Evolutionary conservation across 805 yeast species (phyloP).

Genomic region (Ogataea zsoltii): DNA sequence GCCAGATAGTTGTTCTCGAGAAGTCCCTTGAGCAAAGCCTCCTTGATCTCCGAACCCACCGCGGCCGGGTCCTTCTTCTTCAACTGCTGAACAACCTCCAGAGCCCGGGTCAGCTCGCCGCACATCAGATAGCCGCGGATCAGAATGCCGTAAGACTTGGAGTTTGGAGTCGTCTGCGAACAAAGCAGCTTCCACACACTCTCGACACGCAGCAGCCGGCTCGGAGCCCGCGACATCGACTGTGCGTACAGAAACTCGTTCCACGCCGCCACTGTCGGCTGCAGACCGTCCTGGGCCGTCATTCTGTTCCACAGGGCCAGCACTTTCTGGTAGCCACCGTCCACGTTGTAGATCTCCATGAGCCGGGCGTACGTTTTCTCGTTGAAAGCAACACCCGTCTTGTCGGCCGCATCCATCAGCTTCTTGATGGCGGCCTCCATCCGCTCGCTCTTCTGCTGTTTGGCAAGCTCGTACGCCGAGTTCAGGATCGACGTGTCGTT

Average conservation of each 20-base stretch:
- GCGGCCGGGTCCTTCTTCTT: constrained; percentile 34
- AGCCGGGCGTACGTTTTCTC: constrained; percentile 43
- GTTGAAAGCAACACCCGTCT: constrained; percentile 36
- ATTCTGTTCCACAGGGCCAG: constrained; percentile 53
- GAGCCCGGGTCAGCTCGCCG: constrained; percentile 43
- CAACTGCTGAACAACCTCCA: constrained; percentile 37
- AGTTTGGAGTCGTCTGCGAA: constrained; percentile 41
- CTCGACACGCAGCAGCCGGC: constrained; percentile 39
- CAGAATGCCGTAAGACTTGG: constrained; percentile 49
- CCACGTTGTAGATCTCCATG: constrained; percentile 47
- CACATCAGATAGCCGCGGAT: constrained; percentile 48
- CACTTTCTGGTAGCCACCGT: constrained; percentile 38
- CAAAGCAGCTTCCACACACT: constrained; percentile 34
- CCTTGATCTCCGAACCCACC: constrained; percentile 41
- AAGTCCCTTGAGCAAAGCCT: constrained; percentile 48
- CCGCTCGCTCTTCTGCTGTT: constrained; percentile 14
- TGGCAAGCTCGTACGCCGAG: constrained; percentile 17
- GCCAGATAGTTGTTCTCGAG: constrained; percentile 39
- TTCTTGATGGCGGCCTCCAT: constrained; percentile 20
- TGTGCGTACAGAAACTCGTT: constrained; percentile 49
- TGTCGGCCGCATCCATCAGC: constrained; percentile 24
- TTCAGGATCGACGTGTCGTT: constrained; percentile 19
- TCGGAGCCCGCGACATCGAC: constrained; percentile 25
- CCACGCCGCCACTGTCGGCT: constrained; percentile 47
- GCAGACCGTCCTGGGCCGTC: constrained; percentile 33